Conservation (phyloP, 108 stramenopile genomes). For the Skeletonema tropicum region DNA sequence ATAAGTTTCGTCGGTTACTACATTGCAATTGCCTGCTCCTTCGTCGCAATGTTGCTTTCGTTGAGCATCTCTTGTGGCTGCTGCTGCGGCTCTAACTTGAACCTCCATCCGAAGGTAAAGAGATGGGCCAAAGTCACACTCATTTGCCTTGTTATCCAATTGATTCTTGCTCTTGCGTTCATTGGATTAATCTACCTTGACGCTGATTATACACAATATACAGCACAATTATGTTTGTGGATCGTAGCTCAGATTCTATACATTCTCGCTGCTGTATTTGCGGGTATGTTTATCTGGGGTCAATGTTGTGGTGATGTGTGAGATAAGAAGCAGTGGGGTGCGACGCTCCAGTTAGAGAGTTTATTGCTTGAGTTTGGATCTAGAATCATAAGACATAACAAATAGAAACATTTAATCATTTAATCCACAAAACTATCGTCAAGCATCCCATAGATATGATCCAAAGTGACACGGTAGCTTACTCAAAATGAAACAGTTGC, state of each 20-base stretch:
- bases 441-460: conserved; percentile 2
- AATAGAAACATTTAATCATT: too few relatives aligned
- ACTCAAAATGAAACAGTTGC: conserved; percentile 1
- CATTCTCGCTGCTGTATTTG: not conserved
- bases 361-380: too few relatives aligned
- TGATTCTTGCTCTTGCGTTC: not conserved
- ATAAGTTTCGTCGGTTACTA: not conserved
- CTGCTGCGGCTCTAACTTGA: conserved; percentile 19
- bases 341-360: too few relatives aligned
- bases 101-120: conserved; percentile 22
- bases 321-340: not conserved
- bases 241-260: not conserved
- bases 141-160: not conserved
- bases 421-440: not conserved
- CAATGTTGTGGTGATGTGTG: not conserved
- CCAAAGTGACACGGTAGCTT: conserved; percentile 4
- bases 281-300: not conserved
- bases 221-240: too few relatives aligned
- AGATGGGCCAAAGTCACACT: conserved; percentile 16
- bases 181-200: too few relatives aligned
- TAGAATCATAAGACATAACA: too few relatives aligned
- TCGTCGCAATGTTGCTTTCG: conserved; percentile 16
- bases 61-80: conserved; percentile 23
- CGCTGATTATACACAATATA: too few relatives aligned
- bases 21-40: not conserved